These are phyloP conservation scores for Primulina tabacum DNA, from an alignment of 257 asterid genomes.

Conservation along the genomic window DNA sequence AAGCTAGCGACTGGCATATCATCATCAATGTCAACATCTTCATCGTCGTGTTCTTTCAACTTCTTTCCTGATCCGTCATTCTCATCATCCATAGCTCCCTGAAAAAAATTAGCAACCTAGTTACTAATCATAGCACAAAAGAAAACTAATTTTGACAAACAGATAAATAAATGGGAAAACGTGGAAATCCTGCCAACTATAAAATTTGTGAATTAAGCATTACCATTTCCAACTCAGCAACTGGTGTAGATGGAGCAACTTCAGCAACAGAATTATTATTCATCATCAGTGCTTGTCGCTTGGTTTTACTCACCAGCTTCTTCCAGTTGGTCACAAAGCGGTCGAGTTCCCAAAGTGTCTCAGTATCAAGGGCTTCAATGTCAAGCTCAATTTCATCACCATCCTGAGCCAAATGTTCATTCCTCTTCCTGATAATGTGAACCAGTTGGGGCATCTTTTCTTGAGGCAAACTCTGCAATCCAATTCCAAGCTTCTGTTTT, in stretches of 20 bases:
- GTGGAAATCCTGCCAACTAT: background rate
- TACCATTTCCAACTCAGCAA: slow-evolving; percentile 64
- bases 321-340: slow-evolving; percentile 96
- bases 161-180: background rate
- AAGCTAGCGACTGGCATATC: slow-evolving; percentile 81
- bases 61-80: slow-evolving; percentile 55
- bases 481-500: slow-evolving; percentile 88
- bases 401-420: slow-evolving; percentile 81
- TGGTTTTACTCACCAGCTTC: slow-evolving; percentile 87
- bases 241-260: slow-evolving; percentile 41
- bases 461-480: slow-evolving; percentile 87
- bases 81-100: slow-evolving; percentile 61
- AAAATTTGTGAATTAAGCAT: background rate
- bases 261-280: slow-evolving; percentile 35
- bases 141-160: background rate
- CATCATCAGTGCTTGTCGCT: slow-evolving; percentile 73
- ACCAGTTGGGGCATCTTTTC: slow-evolving; percentile 96
- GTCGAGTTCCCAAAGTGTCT: slow-evolving; percentile 97
- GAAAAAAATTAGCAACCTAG: slow-evolving; percentile 10
- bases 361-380: slow-evolving; percentile 88
- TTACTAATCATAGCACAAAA: background rate
- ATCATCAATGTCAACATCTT: slow-evolving; percentile 93
- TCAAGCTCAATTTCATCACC: slow-evolving; percentile 99
- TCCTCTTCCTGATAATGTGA: slow-evolving; percentile 79
- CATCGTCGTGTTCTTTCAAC: slow-evolving; percentile 71